Conservation (phyloP, 495 filamentous ascomycete genomes). For the Penicillium waksmanii region DNA sequence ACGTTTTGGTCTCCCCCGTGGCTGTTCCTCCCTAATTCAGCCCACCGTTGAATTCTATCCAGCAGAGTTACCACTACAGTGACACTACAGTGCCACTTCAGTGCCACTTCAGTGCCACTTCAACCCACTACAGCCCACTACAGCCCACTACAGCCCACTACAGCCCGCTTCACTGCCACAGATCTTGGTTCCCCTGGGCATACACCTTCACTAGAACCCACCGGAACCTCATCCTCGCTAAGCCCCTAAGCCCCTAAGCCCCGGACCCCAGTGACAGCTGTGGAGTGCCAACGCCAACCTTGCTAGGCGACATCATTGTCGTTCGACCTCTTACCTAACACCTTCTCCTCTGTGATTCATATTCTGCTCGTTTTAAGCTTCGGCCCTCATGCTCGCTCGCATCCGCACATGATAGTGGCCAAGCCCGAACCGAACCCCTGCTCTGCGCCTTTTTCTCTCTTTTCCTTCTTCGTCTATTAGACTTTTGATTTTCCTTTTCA, state of each 20-base stretch:
- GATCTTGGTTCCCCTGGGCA: no score
- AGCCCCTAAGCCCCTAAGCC: constrained; percentile 1
- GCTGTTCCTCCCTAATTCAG: constrained; percentile 34
- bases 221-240: neutral
- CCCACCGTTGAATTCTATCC: constrained; percentile 20
- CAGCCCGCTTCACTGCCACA: neutral
- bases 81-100: no score
- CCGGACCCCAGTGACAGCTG: constrained; percentile 16
- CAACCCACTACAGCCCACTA: neutral
- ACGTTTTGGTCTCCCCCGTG: constrained; percentile 17
- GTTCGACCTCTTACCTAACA: constrained; percentile 17
- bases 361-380: constrained; percentile 20
- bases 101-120: no score
- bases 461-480: neutral
- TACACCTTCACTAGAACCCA: no score
- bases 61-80: no score
- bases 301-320: constrained; percentile 6
- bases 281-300: constrained; percentile 8
- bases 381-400: constrained; percentile 7
- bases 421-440: constrained; percentile 9
- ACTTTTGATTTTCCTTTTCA: no score
- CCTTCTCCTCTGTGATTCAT: constrained; percentile 9
- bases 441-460: neutral
- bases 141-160: no score
- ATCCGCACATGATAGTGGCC: constrained; percentile 14